Base-by-base conservation (phyloP, 2,329 filamentous ascomycete species). In the Didymella pinodella region DNA sequence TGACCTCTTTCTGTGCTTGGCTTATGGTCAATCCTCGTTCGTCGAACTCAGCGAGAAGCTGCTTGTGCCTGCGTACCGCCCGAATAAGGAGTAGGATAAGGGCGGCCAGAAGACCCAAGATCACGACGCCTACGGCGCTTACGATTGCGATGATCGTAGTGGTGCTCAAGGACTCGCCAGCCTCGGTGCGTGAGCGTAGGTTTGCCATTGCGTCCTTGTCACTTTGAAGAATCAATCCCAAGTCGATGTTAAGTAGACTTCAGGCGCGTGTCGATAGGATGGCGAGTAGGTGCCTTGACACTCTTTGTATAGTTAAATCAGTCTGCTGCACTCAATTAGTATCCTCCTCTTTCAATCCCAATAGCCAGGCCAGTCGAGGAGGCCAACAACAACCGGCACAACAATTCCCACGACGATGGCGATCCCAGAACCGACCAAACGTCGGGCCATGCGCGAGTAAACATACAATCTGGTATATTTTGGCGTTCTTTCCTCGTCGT, bases 11-110 rank as follows among this genome's bases (percentile, higher is more conserved):
- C 29, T 65, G 67, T 16, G 67, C 60, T 48, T 70, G 66, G 32
- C 64, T 65, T 26, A 75, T 65, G 2, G 60, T 61, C 16, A 75
- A 54, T 5, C 74, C 73, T 61, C 74, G 63, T 50, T 73, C 65
- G 52, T 77, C 74, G 11, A 77, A 58, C 54, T 75, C 73, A 16
- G 69, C 68, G 22, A 75, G 59, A 1, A 74, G 63, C 28, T 68
- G 65, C 55, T 71, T 72, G 48, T 77, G 73, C 29, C 58, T 67
- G 26, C 66, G 64, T 36, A 64, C 56, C 43, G 68, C 70, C 18
- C 71, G 65, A 8, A 74, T 51, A 10, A 77, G 65, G 14, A 75
- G 66, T 12, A 71, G 36, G 1, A 70, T 57, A 7, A 75, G 61
- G 16, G 59, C 65, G 31, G 71, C 48, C 10, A 73, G 48, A 8